A percentile compares a stretch with the other conserved stretches of the same genome.
These are phyloP conservation scores for Ormosia semicastrata DNA, from an alignment of 306 rosid species.

Conservation along the genomic window DNA sequence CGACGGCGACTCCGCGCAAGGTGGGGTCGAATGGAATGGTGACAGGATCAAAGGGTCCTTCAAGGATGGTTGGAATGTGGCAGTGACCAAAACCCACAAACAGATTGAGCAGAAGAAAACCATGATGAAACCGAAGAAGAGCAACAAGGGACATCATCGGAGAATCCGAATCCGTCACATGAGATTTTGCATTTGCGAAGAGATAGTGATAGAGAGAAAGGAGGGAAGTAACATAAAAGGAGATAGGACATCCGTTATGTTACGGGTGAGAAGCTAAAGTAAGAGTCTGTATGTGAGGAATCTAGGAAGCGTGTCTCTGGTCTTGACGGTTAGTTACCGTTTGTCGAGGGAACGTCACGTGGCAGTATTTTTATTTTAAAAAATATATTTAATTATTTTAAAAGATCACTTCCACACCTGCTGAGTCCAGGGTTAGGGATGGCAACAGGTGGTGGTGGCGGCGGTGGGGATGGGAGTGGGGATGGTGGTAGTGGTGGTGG, in stretches of 20 bases:
- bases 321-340: no score
- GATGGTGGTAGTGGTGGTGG: no score
- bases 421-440: no score
- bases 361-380: no score
- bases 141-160: neutral
- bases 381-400: no score
- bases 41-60: constrained; percentile 69
- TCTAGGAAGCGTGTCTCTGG: no score
- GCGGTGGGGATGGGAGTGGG: no score
- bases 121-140: neutral
- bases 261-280: no score
- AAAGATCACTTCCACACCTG: no score
- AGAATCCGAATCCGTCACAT: neutral
- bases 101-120: constrained; percentile 15
- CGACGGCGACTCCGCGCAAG: constrained; percentile 63
- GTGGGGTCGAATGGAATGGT: constrained; percentile 60
- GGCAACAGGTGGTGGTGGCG: no score
- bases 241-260: neutral
- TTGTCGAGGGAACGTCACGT: no score
- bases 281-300: no score
- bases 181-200: neutral
- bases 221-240: neutral
- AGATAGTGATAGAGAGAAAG: neutral
- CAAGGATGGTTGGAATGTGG: constrained; percentile 64
- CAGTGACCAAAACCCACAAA: neutral